Percentiles rank a stretch among this genome's conserved stretches.
phyloP scores from a whole-genome alignment of 148 eudicot species.

The Persicaria maculosa region DNA sequence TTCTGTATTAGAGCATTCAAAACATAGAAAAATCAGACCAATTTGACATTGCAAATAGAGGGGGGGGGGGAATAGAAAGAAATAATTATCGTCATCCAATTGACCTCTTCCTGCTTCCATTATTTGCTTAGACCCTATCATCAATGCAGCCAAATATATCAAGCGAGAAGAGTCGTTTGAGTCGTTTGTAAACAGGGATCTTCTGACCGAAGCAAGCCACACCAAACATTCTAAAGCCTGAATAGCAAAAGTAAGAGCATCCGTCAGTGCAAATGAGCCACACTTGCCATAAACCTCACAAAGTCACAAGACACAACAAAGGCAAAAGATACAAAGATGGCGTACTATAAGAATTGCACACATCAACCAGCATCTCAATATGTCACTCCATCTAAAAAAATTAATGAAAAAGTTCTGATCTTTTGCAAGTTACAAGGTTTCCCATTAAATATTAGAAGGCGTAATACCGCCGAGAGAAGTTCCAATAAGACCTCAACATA shows the following conservation, averaged over 20 bases:
- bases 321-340: conserved; percentile 3
- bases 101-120: conserved; percentile 82
- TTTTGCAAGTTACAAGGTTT: not conserved
- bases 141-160: conserved; percentile 56
- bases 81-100: conserved; percentile 16
- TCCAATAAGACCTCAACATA: not conserved
- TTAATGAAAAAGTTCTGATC: not conserved
- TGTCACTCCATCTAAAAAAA: not conserved
- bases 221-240: conserved; percentile 93
- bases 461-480: not conserved
- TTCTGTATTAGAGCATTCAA: not conserved
- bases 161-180: conserved; percentile 49
- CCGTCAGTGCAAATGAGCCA: conserved; percentile 1
- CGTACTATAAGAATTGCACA: not conserved
- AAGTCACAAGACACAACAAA: conserved; percentile 7
- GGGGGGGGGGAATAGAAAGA: not conserved
- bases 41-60: not conserved
- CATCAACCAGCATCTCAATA: not conserved
- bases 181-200: conserved; percentile 65
- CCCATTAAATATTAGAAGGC: not conserved
- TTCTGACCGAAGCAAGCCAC: conserved; percentile 66
- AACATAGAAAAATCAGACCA: not conserved
- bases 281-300: conserved; percentile 6
- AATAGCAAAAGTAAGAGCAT: not conserved
- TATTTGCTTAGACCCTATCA: conserved; percentile 79